Percentiles rank a stretch among this genome's conserved stretches.
These are phyloP conservation scores for Meyerozyma guilliermondii DNA, from an alignment of 1,139 yeast species.

Conservation along the genomic window DNA sequence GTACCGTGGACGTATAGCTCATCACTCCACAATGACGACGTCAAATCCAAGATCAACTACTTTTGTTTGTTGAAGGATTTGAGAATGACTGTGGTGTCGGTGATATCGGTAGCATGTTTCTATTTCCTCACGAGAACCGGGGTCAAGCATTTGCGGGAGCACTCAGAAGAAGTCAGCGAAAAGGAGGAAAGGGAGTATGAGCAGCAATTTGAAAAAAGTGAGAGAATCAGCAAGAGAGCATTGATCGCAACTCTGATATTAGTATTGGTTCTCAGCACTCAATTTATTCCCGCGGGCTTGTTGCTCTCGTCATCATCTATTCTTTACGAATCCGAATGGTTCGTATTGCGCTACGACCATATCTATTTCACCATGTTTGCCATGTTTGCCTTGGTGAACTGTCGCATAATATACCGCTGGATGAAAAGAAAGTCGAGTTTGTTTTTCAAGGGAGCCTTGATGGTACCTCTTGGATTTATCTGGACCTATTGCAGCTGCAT, in stretches of 20 bases:
- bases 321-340: not conserved
- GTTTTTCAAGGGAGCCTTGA: not conserved
- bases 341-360: not conserved
- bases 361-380: not conserved
- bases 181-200: not conserved
- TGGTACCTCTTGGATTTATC: slow-evolving; percentile 9
- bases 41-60: not conserved
- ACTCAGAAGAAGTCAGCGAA: not conserved
- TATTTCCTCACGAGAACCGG: not conserved
- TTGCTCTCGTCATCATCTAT: not conserved
- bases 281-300: not conserved
- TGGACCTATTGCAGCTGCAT: slow-evolving; percentile 21
- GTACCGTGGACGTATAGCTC: not conserved
- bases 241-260: not conserved
- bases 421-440: not conserved
- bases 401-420: not conserved
- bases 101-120: not conserved
- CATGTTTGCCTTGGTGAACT: not conserved
- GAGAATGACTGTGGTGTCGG: not conserved
- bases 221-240: not conserved
- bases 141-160: not conserved
- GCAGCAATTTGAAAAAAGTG: not conserved
- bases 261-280: not conserved
- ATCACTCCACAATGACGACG: not conserved
- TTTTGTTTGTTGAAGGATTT: not conserved